Evolutionary conservation across 192 early-diverging fungal genomes (phyloP).

Genomic region (Podila minutissima): DNA sequence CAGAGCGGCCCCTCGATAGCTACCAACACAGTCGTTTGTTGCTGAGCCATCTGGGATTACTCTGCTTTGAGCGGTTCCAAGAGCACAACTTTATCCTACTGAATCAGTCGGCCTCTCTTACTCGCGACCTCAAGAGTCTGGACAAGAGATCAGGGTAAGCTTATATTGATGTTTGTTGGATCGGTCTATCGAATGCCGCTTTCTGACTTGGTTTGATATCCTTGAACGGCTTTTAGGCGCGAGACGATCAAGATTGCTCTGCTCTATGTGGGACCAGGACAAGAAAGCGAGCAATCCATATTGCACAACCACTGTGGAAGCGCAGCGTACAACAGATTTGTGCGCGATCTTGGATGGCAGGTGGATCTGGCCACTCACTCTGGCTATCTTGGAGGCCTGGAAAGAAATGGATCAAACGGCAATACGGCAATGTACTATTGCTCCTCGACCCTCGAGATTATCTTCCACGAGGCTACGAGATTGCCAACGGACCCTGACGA

Average conservation of each 20-base stretch:
- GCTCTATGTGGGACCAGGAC: slow-evolving; percentile 90
- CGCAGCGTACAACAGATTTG: slow-evolving; percentile 83
- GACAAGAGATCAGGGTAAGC: slow-evolving; percentile 82
- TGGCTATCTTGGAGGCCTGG: slow-evolving; percentile 90
- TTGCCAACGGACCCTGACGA: slow-evolving; percentile 89
- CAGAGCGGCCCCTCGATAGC: slow-evolving; percentile 58
- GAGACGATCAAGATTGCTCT: slow-evolving; percentile 93
- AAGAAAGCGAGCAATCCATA: slow-evolving; percentile 90
- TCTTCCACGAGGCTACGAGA: slow-evolving; percentile 90
- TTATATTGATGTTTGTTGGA: background rate
- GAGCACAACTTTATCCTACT: slow-evolving; percentile 74
- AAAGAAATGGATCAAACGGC: slow-evolving; percentile 82
- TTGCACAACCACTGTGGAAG: slow-evolving; percentile 82
- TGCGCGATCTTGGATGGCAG: slow-evolving; percentile 93
- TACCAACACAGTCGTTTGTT: slow-evolving; percentile 76
- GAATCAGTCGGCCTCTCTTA: slow-evolving; percentile 69
- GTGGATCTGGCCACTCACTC: slow-evolving; percentile 84
- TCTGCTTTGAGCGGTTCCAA: slow-evolving; percentile 80
- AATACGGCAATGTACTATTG: slow-evolving; percentile 84
- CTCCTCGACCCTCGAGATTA: slow-evolving; percentile 84
- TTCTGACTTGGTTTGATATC: background rate
- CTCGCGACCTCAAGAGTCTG: slow-evolving; percentile 78
- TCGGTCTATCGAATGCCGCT: background rate
- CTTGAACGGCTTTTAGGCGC: slow-evolving; percentile 48
- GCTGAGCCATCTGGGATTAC: slow-evolving; percentile 78